Evolutionary conservation across 2,329 filamentous ascomycete species (phyloP).

Genomic region (Diplodia intermedia): DNA sequence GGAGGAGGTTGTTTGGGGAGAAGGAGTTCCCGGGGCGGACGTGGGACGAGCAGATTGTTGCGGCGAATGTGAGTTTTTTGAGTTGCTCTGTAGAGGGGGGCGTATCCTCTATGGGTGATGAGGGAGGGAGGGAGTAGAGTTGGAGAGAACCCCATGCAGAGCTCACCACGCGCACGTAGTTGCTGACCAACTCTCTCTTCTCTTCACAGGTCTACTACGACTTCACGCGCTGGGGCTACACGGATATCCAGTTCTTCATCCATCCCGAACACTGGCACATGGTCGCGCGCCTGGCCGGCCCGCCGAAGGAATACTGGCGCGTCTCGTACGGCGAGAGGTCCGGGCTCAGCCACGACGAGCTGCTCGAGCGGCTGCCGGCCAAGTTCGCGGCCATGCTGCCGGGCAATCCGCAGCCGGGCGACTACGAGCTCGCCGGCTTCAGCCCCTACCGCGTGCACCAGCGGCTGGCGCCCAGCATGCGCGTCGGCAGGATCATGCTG

Average conservation of each 20-base stretch:
- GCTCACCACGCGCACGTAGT: not conserved
- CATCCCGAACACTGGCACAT: slow-evolving; percentile 69
- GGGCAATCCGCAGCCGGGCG: slow-evolving; percentile 63
- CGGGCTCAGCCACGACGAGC: slow-evolving; percentile 61
- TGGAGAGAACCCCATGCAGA: not conserved
- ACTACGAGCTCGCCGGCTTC: slow-evolving; percentile 65
- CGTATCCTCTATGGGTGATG: not conserved
- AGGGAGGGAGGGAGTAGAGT: not conserved
- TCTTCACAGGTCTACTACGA: slow-evolving; percentile 62
- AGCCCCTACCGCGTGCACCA: slow-evolving; percentile 69
- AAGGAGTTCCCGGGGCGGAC: slow-evolving; percentile 64
- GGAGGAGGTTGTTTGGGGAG: slow-evolving; percentile 42
- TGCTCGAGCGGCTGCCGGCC: slow-evolving; percentile 59
- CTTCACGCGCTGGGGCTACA: slow-evolving; percentile 61
- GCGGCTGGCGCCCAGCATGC: slow-evolving; percentile 63
- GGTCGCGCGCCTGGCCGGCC: slow-evolving; percentile 61
- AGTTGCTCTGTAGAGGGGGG: too few relatives aligned
- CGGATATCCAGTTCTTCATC: slow-evolving; percentile 67
- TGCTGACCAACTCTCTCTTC: not conserved
- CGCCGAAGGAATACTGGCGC: slow-evolving; percentile 64
- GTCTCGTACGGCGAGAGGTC: slow-evolving; percentile 68
- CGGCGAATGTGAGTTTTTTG: slow-evolving; percentile 61
- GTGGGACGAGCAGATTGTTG: slow-evolving; percentile 66
- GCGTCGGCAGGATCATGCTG: slow-evolving; percentile 64
- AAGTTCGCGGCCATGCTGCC: slow-evolving; percentile 67